Evolutionary conservation across 768 basidiomycete genomes (phyloP).

Genomic region (Cystofilobasidium capitatum): DNA sequence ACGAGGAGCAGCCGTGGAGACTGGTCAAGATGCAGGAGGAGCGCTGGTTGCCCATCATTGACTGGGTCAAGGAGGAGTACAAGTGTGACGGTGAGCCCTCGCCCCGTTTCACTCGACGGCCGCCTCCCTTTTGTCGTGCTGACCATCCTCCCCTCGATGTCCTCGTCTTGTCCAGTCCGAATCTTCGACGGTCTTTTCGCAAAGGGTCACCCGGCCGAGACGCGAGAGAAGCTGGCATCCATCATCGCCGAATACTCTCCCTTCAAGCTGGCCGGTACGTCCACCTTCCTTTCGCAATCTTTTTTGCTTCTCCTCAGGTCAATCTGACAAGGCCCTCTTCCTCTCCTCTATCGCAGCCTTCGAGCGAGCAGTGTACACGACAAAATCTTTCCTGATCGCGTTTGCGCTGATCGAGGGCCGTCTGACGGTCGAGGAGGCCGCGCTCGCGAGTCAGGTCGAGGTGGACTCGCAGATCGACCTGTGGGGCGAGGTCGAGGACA

Average conservation of each 20-base stretch:
- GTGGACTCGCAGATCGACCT: constrained; percentile 89
- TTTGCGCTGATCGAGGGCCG: constrained; percentile 70
- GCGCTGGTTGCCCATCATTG: constrained; percentile 80
- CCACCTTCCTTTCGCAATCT: background rate
- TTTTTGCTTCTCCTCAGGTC: background rate
- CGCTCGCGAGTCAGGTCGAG: constrained; percentile 77
- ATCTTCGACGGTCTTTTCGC: constrained; percentile 64
- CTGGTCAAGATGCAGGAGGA: constrained; percentile 66
- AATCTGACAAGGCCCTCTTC: no score
- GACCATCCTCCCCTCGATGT: background rate
- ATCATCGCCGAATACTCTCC: constrained; percentile 31
- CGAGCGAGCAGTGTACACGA: constrained; percentile 78
- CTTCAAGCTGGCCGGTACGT: constrained; percentile 83
- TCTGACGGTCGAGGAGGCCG: constrained; percentile 71
- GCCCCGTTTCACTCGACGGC: no score
- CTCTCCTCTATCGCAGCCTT: constrained; percentile 49
- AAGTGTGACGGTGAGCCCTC: constrained; percentile 44
- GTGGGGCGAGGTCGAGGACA: constrained; percentile 99
- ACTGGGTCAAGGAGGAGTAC: constrained; percentile 64
- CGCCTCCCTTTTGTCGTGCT: background rate
- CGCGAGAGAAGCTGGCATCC: constrained; percentile 50
- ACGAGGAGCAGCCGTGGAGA: constrained; percentile 60
- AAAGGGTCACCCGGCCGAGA: constrained; percentile 59
- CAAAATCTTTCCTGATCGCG: constrained; percentile 83
- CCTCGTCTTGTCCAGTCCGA: constrained; percentile 40